Evolutionary conservation across 805 yeast species (phyloP), one percentile per base, ranked within the genome.

Genomic region (Metschnikowia rubicola): DNA sequence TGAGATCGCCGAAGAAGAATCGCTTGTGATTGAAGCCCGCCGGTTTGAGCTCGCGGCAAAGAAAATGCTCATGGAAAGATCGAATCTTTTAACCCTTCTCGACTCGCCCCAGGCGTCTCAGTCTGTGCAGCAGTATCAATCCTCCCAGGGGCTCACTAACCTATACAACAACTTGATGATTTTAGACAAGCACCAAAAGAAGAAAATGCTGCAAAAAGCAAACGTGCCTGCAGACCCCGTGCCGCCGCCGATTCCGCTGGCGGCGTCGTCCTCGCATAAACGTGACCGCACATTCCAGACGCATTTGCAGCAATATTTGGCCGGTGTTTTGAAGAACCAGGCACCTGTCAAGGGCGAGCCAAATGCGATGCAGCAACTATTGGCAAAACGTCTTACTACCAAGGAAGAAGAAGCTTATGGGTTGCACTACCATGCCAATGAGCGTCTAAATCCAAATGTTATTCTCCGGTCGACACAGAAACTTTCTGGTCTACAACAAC

Each of bases 1-100:
- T 0, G 99, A 94, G 63, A 88, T 94, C 38, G 98, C 98, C 0
- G 99, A 94, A 68, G 99, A 94, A 62, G 98, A 94, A 64, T 89
- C 96, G 0, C 72, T 94, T 41, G 88, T 94, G 10, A 83, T 92
- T 30, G 99, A 94, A 63, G 95, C 97, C 2, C 79, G 96, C 41
- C 83, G 92, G 54, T 88, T 94, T 52, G 98, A 94, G 61, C 79
- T 89, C 47, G 88, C 96, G 2, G 96, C 97, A 0, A 91, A 89
- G 70, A 86, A 88, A 64, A 86, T 92, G 74, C 75, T 90, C 44
- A 70, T 75, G 40, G 99, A 94, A 63, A 77, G 99, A 54, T 84
- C 88, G 2, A 83, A 86, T 41, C 65, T 94, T 32, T 69, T 94
- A 38, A 81, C 86, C 21, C 70, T 91, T 29, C 72, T 94, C 47